Conservation (phyloP, 176 grass and related monocot genomes). For the Oryza brachyantha region DNA sequence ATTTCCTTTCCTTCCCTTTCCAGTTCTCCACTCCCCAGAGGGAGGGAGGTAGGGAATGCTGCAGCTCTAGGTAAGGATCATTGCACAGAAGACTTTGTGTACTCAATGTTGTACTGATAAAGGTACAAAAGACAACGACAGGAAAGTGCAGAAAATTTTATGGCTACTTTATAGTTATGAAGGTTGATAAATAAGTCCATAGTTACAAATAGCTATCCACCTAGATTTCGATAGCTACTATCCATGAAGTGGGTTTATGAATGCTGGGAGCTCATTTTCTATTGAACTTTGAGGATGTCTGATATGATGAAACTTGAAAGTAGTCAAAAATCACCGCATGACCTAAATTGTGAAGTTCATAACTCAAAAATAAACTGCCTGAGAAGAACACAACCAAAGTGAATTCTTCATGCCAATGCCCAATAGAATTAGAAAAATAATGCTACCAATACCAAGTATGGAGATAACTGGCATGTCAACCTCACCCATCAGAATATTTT, state of each 20-base stretch:
- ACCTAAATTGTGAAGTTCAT: neutral
- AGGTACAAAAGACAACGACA: neutral
- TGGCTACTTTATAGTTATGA: neutral
- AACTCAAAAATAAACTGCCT: neutral
- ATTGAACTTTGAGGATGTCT: neutral
- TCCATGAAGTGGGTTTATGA: neutral
- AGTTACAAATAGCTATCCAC: neutral
- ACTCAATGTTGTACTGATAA: neutral
- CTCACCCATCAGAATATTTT: slow-evolving; percentile 85
- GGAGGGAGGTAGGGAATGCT: too few relatives aligned
- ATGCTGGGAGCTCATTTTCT: neutral
- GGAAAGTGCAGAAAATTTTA: neutral
- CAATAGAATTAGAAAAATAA: neutral
- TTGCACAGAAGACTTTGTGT: neutral
- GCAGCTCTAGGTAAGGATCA: too few relatives aligned
- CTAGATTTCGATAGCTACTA: neutral
- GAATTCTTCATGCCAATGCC: neutral
- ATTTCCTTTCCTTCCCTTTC: neutral
- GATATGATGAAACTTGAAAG: neutral
- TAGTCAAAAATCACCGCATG: neutral
- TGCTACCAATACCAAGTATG: neutral
- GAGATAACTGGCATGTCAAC: neutral
- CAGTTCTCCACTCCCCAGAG: neutral
- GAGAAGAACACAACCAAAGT: neutral
- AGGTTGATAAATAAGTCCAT: neutral